Evolutionary conservation across 345 rosid species (phyloP).

Genomic region (Dimocarpus longan): DNA sequence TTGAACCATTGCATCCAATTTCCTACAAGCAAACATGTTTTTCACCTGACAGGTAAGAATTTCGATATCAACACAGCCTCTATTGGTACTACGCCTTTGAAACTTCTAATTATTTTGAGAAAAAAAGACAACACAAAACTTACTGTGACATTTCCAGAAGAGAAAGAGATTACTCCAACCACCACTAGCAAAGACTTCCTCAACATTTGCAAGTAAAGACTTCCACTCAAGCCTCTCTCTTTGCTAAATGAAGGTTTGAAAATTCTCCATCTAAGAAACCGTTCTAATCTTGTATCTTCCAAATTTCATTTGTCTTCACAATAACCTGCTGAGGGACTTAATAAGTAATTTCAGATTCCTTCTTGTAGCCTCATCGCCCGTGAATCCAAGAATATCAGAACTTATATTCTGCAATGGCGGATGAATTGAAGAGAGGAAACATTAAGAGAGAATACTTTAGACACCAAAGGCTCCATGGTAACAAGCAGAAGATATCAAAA

Average conservation of each 20-base stretch:
- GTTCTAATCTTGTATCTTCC: constrained; percentile 2
- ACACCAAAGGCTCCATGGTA: neutral
- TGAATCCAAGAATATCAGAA: constrained; percentile 94
- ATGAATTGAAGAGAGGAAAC: constrained; percentile 10
- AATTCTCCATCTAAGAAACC: neutral
- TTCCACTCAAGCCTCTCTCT: constrained; percentile 10
- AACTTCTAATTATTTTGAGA: neutral
- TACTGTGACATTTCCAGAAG: constrained; percentile 16
- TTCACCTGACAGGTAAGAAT: neutral
- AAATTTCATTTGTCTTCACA: constrained; percentile 41
- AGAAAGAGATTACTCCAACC: constrained; percentile 7
- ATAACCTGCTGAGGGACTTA: constrained; percentile 90
- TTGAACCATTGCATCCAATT: constrained; percentile 2
- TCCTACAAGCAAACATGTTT: neutral
- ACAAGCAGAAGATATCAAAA: neutral
- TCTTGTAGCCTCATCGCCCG: constrained; percentile 95
- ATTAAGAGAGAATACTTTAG: neutral
- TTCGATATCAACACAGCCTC: constrained; percentile 9
- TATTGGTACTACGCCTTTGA: neutral
- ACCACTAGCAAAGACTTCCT: constrained; percentile 16
- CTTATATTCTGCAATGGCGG: constrained; percentile 73
- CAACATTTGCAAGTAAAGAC: constrained; percentile 6
- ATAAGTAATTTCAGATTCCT: constrained; percentile 83
- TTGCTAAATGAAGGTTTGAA: neutral
- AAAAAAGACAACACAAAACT: neutral